Percentiles rank a stretch among this genome's conserved stretches.
Evolutionary conservation across 2,329 filamentous ascomycete species (phyloP).

Genomic region (Thyridium curvatum): DNA sequence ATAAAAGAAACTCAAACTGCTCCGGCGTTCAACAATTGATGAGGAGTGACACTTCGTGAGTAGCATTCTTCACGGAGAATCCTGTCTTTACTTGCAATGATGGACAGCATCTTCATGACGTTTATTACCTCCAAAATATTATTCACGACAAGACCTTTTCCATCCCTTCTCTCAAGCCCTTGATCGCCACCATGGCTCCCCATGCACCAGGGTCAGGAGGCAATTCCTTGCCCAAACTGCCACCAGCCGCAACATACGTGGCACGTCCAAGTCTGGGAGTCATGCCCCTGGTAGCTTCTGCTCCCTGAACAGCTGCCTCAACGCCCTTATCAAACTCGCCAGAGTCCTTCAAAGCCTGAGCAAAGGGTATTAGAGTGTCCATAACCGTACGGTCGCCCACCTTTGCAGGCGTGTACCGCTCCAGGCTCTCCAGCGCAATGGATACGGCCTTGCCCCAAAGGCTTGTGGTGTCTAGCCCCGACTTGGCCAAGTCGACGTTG

Average conservation of each 20-base stretch:
- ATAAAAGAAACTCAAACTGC: slow-evolving; percentile 2
- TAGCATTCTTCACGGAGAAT: too few species aligned
- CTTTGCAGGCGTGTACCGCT: slow-evolving; percentile 47
- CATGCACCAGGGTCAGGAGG: slow-evolving; percentile 67
- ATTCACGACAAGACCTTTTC: too few species aligned
- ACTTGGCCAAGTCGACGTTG: slow-evolving; percentile 13
- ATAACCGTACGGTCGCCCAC: slow-evolving; percentile 51
- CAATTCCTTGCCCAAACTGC: slow-evolving; percentile 31
- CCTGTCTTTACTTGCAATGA: too few species aligned
- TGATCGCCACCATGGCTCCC: slow-evolving; percentile 55
- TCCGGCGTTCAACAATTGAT: too few species aligned
- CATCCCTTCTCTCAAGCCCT: slow-evolving; percentile 24
- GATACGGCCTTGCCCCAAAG: slow-evolving; percentile 37
- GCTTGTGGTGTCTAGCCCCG: slow-evolving; percentile 15
- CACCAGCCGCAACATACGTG: slow-evolving; percentile 57
- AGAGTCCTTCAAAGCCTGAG: slow-evolving; percentile 32
- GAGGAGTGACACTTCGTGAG: too few species aligned
- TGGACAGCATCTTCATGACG: not conserved
- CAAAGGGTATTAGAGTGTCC: slow-evolving; percentile 50
- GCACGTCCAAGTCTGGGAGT: slow-evolving; percentile 60
- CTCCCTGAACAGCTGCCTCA: slow-evolving; percentile 50
- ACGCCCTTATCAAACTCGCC: slow-evolving; percentile 49
- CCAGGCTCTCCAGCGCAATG: slow-evolving; percentile 37
- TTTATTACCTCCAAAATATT: not conserved
- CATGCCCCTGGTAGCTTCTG: slow-evolving; percentile 58